phyloP scores from a whole-genome alignment of 1,284 basidiomycete genomes.

The Volvariella volvacea region DNA sequence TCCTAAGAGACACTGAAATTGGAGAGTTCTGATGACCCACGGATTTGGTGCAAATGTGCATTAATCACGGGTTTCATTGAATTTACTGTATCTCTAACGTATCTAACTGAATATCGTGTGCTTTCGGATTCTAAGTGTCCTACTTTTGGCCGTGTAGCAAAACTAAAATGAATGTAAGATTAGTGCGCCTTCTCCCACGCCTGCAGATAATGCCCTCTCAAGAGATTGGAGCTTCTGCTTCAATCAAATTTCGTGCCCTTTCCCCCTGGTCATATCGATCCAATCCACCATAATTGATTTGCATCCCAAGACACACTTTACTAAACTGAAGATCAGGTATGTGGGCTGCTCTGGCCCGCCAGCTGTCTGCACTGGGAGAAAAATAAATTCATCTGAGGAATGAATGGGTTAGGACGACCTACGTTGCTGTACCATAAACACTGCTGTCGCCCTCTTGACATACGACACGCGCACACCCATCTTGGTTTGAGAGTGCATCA shows the following conservation, averaged over 20 bases:
- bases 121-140: too few species aligned
- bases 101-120: too few species aligned
- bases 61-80: too few species aligned
- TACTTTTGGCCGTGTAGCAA: too few species aligned
- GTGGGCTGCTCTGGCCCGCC: conserved; percentile 63
- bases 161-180: too few species aligned
- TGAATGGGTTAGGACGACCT: conserved; percentile 20
- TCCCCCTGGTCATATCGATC: conserved; percentile 66
- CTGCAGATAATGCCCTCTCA: too few species aligned
- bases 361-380: conserved; percentile 61
- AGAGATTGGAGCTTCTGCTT: conserved; percentile 19
- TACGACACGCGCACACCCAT: conserved; percentile 59
- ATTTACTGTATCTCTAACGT: too few species aligned
- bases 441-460: conserved; percentile 41
- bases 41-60: too few species aligned
- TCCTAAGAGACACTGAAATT: too few species aligned
- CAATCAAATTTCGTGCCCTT: conserved; percentile 53
- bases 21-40: too few species aligned
- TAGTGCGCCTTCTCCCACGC: too few species aligned
- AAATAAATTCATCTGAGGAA: neutral
- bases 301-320: conserved; percentile 54
- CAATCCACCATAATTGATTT: conserved; percentile 67
- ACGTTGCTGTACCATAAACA: conserved; percentile 71
- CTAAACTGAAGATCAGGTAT: conserved; percentile 69
- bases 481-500: conserved; percentile 55